Conservation (phyloP, 2,329 filamentous ascomycete species). For the Colletotrichum higginsianum region DNA sequence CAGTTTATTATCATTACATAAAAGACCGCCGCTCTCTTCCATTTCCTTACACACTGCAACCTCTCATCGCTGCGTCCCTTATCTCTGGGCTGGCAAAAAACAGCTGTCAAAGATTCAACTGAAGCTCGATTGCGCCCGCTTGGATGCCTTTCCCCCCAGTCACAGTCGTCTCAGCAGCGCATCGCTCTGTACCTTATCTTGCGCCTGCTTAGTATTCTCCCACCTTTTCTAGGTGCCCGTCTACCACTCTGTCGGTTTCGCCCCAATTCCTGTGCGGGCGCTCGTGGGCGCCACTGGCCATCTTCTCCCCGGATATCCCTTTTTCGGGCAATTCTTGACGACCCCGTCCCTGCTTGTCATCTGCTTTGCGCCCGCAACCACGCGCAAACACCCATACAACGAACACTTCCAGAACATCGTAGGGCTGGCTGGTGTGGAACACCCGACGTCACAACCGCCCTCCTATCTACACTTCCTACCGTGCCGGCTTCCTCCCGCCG, state of each 20-base stretch:
- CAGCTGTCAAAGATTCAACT: conserved; percentile 42
- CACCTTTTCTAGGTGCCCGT: conserved; percentile 56
- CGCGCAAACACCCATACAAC: conserved; percentile 54
- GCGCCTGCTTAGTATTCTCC: conserved; percentile 42
- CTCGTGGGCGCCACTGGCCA: conserved; percentile 48
- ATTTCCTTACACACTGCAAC: conserved; percentile 46
- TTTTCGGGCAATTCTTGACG: conserved; percentile 45
- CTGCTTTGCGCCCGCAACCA: conserved; percentile 54
- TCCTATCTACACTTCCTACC: conserved; percentile 48
- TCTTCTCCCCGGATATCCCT: conserved; percentile 42
- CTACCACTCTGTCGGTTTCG: conserved; percentile 47
- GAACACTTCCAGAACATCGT: conserved; percentile 47
- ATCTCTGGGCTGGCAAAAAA: conserved; percentile 44
- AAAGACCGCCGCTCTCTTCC: conserved; percentile 44
- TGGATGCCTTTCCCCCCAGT: conserved; percentile 42
- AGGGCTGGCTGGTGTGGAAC: conserved; percentile 44
- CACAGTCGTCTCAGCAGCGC: conserved; percentile 41
- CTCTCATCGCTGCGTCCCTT: conserved; percentile 45
- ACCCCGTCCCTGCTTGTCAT: conserved; percentile 47
- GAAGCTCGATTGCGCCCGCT: conserved; percentile 45
- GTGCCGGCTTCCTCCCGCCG: conserved; percentile 46
- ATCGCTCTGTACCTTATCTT: conserved; percentile 44
- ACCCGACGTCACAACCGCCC: conserved; percentile 53
- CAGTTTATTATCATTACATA: conserved; percentile 45
- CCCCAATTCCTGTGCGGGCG: conserved; percentile 44